Base-by-base conservation (phyloP, 352 stramenopile genomes). In the Globisporangium camurandrum region DNA sequence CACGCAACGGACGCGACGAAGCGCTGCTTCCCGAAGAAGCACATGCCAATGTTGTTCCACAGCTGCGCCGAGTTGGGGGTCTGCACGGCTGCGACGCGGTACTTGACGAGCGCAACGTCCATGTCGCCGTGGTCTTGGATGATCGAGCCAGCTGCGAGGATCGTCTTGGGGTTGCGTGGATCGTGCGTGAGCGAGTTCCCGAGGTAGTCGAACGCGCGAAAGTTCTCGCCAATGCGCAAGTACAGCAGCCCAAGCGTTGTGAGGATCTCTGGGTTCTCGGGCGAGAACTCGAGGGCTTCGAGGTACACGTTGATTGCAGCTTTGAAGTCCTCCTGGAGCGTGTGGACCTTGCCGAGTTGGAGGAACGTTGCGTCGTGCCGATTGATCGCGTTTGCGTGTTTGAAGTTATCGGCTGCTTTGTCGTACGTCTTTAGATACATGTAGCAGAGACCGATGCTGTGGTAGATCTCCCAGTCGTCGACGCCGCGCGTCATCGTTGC, bases 31-130 rank as follows among this genome's bases (percentile, higher is more conserved):
- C 87, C 87, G 58, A 97, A 97, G 58, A 98, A 97, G 57, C 89
- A 97, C 92, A 98, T 97, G 45, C 88, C 90, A 39, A 98, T 84
- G 62, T 97, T 97, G 71, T 98, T 97, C 90, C 90, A 98, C 14
- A 98, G 68, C 62, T 97, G 85, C 1, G 92, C 81, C 50, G 80
- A 95, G 66, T 97, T 94, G 16, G 92, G 88, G 17, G 82, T 97
- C 59, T 95, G 82, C 23, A 89, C 83, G 3, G 89, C 89, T 16
- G 88, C 90, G 8, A 97, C 83, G 34, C 90, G 86, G 54, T 98
- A 98, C 70, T 98, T 98, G 44, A 96, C 82, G 17, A 98, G 76
- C 36, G 88, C 90, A 34, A 97, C 90, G 58, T 98, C 88, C 84
- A 95, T 95, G 49, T 96, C 90, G 11, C 86, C 67, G 49, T 97